Percentiles rank a stretch among this genome's conserved stretches.
phyloP scores from a whole-genome alignment of 192 early-diverging fungal genomes.

The Coemansia aciculifera region DNA sequence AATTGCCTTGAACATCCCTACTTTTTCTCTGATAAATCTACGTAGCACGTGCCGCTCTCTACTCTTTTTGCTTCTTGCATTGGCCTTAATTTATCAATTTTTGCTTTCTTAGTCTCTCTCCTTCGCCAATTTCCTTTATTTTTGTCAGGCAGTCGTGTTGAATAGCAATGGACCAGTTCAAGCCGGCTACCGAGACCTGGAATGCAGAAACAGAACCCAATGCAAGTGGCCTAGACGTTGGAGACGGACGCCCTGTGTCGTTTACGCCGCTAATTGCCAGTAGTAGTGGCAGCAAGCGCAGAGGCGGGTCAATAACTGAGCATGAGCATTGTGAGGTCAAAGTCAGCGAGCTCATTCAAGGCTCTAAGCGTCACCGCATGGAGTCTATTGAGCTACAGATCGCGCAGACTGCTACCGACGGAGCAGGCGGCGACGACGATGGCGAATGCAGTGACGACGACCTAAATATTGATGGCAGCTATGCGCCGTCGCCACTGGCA shows the following conservation, averaged over 20 bases:
- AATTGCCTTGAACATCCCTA: background rate
- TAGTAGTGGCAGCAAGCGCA: constrained; percentile 26
- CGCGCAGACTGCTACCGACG: background rate
- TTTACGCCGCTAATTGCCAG: constrained; percentile 7
- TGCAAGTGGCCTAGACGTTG: background rate
- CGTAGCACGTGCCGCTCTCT: background rate
- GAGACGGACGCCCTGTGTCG: background rate
- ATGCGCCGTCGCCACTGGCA: constrained; percentile 39
- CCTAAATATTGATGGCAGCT: constrained; percentile 48
- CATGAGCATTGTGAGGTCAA: constrained; percentile 2
- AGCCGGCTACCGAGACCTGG: background rate
- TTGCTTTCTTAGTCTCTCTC: background rate
- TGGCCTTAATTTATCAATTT: background rate
- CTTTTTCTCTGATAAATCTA: background rate
- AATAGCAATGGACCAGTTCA: constrained; percentile 3
- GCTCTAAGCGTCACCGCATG: constrained; percentile 29
- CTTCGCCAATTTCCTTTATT: background rate
- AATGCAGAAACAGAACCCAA: background rate
- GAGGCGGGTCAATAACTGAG: constrained; percentile 14
- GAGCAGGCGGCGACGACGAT: background rate
- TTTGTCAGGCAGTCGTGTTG: background rate
- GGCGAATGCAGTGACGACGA: constrained; percentile 12
- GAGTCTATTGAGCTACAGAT: background rate
- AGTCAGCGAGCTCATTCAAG: background rate
- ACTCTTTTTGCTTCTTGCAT: background rate